These are phyloP conservation scores for Dalbergia oliveri DNA, from an alignment of 306 rosid genomes.

Conservation along the genomic window DNA sequence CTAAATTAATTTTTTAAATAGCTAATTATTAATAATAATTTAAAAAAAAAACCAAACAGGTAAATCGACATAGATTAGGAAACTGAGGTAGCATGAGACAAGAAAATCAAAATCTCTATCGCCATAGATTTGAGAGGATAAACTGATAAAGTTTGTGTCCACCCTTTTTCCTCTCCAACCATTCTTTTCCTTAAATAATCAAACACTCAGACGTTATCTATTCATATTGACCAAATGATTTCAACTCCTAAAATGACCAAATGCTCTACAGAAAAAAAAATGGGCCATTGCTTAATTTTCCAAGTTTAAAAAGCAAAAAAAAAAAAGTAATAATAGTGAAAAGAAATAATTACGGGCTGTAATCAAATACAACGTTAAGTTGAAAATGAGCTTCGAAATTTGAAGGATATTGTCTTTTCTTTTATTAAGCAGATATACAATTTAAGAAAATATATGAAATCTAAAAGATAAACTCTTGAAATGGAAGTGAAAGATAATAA, in stretches of 20 bases:
- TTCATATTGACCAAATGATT: conserved; percentile 27
- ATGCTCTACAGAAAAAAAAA: neutral
- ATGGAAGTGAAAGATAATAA: no score
- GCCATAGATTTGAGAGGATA: conserved; percentile 31
- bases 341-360: neutral
- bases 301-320: neutral
- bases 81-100: neutral
- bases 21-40: neutral
- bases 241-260: conserved; percentile 20
- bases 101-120: conserved; percentile 12
- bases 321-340: no score
- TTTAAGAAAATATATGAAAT: no score
- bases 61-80: neutral
- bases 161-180: conserved; percentile 39
- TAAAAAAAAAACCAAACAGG: neutral
- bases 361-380: neutral
- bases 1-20: neutral
- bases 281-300: neutral
- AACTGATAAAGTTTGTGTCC: conserved; percentile 35
- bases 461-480: neutral
- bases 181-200: conserved; percentile 45
- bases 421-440: neutral
- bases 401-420: neutral
- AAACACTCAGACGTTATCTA: neutral
- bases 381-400: neutral